Conservation (phyloP, 768 basidiomycete genomes). For the Suillus subaureus region DNA sequence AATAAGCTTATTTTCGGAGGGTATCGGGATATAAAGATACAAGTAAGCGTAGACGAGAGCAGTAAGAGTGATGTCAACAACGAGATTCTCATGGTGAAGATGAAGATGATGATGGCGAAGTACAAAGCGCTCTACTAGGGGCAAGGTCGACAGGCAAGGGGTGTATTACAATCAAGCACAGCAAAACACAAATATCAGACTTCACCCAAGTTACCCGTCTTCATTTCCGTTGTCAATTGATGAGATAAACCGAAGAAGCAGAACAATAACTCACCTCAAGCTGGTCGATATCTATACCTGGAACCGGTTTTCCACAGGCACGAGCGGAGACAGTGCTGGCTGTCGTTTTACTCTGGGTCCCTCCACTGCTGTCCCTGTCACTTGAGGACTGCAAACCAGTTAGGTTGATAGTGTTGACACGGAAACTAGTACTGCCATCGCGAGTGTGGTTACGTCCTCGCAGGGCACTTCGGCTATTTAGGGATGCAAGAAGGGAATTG, state of each 20-base stretch:
- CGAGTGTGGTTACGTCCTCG: conserved; percentile 19
- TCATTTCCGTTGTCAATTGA: conserved; percentile 1
- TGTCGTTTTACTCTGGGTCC: background rate
- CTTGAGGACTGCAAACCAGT: conserved; percentile 7
- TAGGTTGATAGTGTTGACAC: conserved; percentile 8
- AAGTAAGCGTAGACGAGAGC: background rate
- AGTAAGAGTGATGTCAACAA: background rate
- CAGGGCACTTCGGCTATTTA: conserved; percentile 43
- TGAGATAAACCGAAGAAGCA: background rate
- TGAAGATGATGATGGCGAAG: background rate
- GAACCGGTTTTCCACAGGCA: background rate
- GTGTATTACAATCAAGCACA: background rate
- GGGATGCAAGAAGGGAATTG: conserved; percentile 46
- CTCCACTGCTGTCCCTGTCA: background rate
- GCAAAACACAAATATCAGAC: background rate
- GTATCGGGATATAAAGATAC: background rate
- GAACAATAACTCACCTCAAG: background rate
- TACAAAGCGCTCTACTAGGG: background rate
- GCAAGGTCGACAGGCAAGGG: background rate
- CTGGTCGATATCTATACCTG: background rate
- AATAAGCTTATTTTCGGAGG: background rate
- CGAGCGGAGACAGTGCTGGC: background rate
- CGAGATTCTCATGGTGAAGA: background rate
- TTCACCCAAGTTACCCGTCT: background rate
- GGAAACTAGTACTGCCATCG: conserved; percentile 6